These are phyloP conservation scores for Solidago caesia DNA, from an alignment of 129 eudicot genomes.

Conservation along the genomic window DNA sequence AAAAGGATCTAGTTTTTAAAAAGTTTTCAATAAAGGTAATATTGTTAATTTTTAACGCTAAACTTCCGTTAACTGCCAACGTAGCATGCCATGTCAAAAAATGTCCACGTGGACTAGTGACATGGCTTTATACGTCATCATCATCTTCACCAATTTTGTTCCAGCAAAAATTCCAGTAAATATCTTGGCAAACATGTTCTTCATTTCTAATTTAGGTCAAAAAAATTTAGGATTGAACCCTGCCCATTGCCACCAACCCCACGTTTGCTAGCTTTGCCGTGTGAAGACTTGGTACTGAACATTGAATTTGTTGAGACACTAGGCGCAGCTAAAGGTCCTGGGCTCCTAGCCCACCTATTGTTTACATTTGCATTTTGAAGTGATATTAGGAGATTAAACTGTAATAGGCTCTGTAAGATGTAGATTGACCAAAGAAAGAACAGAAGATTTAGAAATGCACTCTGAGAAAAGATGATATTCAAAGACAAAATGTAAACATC, in stretches of 20 bases:
- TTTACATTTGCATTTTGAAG: slow-evolving; percentile 61
- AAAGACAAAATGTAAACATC: slow-evolving; percentile 1
- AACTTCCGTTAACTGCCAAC: too few species aligned
- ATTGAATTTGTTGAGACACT: slow-evolving; percentile 53
- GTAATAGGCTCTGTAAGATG: slow-evolving; percentile 83
- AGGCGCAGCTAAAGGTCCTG: slow-evolving; percentile 52
- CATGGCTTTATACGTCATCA: too few species aligned
- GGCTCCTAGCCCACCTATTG: slow-evolving; percentile 56
- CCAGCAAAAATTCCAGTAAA: too few species aligned
- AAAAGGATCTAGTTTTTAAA: too few species aligned
- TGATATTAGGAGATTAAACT: slow-evolving; percentile 92
- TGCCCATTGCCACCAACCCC: slow-evolving; percentile 33
- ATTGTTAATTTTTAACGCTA: too few species aligned
- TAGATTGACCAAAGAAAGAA: slow-evolving; percentile 23
- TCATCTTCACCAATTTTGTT: too few species aligned
- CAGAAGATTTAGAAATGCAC: slow-evolving; percentile 31
- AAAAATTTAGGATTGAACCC: too few species aligned
- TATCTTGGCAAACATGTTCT: too few species aligned
- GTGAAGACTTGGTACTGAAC: slow-evolving; percentile 26
- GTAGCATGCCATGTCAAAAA: too few species aligned
- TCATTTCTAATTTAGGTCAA: too few species aligned
- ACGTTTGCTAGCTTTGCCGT: slow-evolving; percentile 35
- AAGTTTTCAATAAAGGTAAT: too few species aligned
- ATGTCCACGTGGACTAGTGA: too few species aligned
- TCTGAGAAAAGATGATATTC: slow-evolving; percentile 3